phyloP scores from a whole-genome alignment of 345 rosid genomes.

The Hibiscus mutabilis region DNA sequence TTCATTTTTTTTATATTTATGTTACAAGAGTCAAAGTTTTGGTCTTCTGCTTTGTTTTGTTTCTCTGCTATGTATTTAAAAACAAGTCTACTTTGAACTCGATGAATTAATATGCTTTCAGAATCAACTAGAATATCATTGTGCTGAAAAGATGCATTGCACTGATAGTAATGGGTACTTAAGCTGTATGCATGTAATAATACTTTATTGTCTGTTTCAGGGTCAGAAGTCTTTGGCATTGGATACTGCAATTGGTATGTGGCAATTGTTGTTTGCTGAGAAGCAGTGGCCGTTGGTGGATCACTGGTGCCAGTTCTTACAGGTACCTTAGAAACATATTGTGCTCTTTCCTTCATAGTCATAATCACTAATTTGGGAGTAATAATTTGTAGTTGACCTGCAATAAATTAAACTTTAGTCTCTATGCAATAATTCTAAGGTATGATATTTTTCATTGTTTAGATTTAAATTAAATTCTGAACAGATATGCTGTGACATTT shows the following conservation, averaged over 20 bases:
- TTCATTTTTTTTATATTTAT: not conserved
- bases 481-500: not conserved
- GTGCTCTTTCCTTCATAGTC: not conserved
- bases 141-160: not conserved
- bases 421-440: not conserved
- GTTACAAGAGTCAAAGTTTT: not conserved
- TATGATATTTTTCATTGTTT: not conserved
- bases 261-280: conserved; percentile 96
- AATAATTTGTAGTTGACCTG: not conserved
- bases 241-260: conserved; percentile 98
- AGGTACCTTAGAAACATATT: conserved; percentile 39
- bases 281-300: conserved; percentile 86
- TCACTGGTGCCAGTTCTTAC: conserved; percentile 96
- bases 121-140: not conserved
- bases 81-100: not conserved
- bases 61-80: not conserved
- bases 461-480: not conserved
- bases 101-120: not conserved
- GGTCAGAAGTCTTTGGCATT: conserved; percentile 96
- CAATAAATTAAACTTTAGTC: not conserved
- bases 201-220: conserved; percentile 28
- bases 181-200: not conserved
- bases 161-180: not conserved
- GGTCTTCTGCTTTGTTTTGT: not conserved
- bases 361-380: not conserved